These are phyloP conservation scores for Closterium sp. DNA, from an alignment of 139 green algal species.

Conservation along the genomic window DNA sequence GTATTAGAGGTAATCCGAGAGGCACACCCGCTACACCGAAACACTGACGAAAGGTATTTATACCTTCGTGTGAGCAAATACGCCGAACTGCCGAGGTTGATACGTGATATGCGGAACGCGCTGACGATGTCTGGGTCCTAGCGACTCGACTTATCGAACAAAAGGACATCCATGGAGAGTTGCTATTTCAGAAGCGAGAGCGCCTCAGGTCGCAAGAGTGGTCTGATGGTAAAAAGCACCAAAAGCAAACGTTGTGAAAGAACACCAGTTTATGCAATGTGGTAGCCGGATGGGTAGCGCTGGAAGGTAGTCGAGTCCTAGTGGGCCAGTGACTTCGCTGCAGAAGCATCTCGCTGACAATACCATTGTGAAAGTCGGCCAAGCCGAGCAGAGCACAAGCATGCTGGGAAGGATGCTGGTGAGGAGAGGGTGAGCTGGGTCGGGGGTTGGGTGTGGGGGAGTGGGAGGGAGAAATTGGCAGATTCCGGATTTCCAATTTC, in stretches of 20 bases:
- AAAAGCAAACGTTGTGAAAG: neutral
- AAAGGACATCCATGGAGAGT: neutral
- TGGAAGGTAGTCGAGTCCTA: neutral
- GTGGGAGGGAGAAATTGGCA: neutral
- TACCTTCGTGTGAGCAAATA: too few species aligned
- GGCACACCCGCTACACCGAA: too few species aligned
- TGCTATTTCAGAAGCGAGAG: neutral
- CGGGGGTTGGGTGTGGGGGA: too few species aligned
- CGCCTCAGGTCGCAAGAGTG: neutral
- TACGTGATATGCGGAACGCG: too few species aligned
- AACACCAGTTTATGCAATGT: neutral
- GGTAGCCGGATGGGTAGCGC: too few species aligned
- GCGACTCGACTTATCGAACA: too few species aligned
- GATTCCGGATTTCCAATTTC: neutral
- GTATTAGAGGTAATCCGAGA: too few species aligned
- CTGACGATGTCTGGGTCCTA: too few species aligned
- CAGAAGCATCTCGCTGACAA: neutral
- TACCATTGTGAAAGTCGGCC: neutral
- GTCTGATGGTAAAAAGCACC: neutral
- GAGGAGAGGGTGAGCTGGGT: neutral
- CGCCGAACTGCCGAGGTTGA: too few species aligned
- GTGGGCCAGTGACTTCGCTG: neutral
- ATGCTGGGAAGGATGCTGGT: neutral
- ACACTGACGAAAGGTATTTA: too few species aligned
- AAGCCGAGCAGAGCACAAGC: neutral